Evolutionary conservation across 306 rosid genomes (phyloP), one percentile per base, ranked within the genome.

Genomic region (Acmispon strigosus): DNA sequence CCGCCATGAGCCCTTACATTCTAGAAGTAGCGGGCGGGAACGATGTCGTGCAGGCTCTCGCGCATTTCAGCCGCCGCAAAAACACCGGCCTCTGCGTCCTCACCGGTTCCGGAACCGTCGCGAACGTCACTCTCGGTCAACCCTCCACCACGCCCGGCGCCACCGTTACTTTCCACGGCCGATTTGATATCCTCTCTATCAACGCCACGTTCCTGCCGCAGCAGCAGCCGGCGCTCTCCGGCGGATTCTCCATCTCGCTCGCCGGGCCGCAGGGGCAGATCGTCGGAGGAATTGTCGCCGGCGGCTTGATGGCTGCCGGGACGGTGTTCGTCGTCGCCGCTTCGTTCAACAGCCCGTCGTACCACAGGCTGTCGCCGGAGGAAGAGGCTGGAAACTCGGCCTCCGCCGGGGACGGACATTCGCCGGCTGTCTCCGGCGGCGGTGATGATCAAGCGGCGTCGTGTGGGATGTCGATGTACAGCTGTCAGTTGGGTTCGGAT

Each of bases 221-320:
- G 5, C 57, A 81, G 18, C 76, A 11, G 61, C 84, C 84, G 0
- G 36, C 81, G 0, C 39, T 80, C 2, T 89, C 95, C 0, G 88
- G 50, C 47, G 89, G 87, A 5, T 89, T 95, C 68, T 66, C 96
- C n/a, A 87, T 91, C 84, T 87, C 96, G 0, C 86, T 94, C 5
- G 96, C 96, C 0, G 99, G 97, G 0, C 96, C 97, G 0, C 97
- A 91, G 60, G 99, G 99, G 2, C 99, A 91, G 96, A 84, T 94
- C 82, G 90, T 94, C 4, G 97, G 99, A 8, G 99, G 99, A 0
- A 12, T 86, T 1, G 96, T 94, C 29, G 82, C 82, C 15, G 97
- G 99, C 0, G 59, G 65, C 0, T 54, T 94, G 16, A 42, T 82
- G 7, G 90, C 97, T 0, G 95, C 92, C 1, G 97, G 96, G 0